These are phyloP conservation scores for Hyphodiscus hymeniophilus DNA, from an alignment of 495 filamentous ascomycete species.

Conservation along the genomic window DNA sequence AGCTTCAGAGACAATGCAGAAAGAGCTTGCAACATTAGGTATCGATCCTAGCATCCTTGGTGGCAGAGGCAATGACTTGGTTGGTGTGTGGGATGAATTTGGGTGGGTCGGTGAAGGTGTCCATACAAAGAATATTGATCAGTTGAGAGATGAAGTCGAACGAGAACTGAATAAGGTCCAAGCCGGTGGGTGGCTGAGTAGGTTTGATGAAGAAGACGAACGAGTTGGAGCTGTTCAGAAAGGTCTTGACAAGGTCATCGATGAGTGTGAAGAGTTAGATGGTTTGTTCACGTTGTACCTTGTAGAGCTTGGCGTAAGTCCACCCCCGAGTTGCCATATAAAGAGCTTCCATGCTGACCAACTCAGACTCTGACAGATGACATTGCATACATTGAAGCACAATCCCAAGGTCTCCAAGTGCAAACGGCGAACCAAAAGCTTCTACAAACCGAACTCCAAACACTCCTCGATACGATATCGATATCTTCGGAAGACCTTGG, in stretches of 20 bases:
- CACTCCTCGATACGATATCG: constrained; percentile 75
- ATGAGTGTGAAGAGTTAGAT: constrained; percentile 93
- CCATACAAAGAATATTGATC: constrained; percentile 65
- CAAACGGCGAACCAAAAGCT: constrained; percentile 96
- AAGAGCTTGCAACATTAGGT: constrained; percentile 69
- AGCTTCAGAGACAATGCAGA: constrained; percentile 64
- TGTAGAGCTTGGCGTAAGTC: constrained; percentile 82
- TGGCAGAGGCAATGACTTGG: constrained; percentile 55
- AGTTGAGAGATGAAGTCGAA: constrained; percentile 73
- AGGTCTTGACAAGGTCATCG: constrained; percentile 78
- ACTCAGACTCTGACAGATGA: constrained; percentile 86
- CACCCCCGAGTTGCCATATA: background rate
- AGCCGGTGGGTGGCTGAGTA: constrained; percentile 84
- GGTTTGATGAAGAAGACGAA: constrained; percentile 84
- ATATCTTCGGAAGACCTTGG: constrained; percentile 69
- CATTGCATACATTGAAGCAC: constrained; percentile 93
- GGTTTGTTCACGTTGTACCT: constrained; percentile 87
- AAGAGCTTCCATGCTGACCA: constrained; percentile 27
- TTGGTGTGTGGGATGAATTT: constrained; percentile 75
- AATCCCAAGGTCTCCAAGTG: constrained; percentile 92
- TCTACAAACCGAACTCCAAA: constrained; percentile 77
- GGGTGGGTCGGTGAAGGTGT: constrained; percentile 78
- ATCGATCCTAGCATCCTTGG: constrained; percentile 64
- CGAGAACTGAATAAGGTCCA: constrained; percentile 85
- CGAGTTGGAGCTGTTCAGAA: constrained; percentile 72